These are phyloP conservation scores for Candida palmyrensis DNA, from an alignment of 805 yeast species.

Conservation along the genomic window DNA sequence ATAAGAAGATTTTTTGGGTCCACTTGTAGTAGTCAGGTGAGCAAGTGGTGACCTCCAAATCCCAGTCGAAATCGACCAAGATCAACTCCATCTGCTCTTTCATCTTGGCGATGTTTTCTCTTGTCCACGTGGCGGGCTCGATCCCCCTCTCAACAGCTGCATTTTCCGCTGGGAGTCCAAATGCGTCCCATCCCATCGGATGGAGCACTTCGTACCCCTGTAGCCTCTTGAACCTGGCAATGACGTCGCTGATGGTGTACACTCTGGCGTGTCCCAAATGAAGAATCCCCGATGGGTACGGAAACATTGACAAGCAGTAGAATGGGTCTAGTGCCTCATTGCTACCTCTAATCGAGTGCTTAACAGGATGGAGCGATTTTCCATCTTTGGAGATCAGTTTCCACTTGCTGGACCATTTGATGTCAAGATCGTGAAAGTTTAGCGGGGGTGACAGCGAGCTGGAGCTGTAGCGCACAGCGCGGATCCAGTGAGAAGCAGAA, in stretches of 20 bases:
- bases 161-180: constrained; percentile 97
- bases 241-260: constrained; percentile 81
- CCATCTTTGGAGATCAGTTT: constrained; percentile 22
- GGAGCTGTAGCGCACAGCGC: no score
- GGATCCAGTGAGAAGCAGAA: no score
- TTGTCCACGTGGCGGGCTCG: constrained; percentile 82
- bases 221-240: constrained; percentile 73
- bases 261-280: constrained; percentile 96
- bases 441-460: constrained; percentile 7
- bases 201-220: constrained; percentile 77
- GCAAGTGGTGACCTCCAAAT: constrained; percentile 81
- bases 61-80: constrained; percentile 93
- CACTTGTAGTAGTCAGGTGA: constrained; percentile 83
- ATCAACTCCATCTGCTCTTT: constrained; percentile 71
- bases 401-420: constrained; percentile 55
- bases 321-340: constrained; percentile 23
- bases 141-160: constrained; percentile 88
- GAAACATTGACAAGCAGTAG: constrained; percentile 84
- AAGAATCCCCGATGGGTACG: constrained; percentile 90
- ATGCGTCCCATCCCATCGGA: constrained; percentile 99
- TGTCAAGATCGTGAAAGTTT: constrained; percentile 29
- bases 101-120: constrained; percentile 76
- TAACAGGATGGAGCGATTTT: constrained; percentile 33
- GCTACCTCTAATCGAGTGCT: constrained; percentile 10
- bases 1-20: constrained; percentile 82